phyloP scores from a whole-genome alignment of 2,329 filamentous ascomycete species.

The Septoria linicola region DNA sequence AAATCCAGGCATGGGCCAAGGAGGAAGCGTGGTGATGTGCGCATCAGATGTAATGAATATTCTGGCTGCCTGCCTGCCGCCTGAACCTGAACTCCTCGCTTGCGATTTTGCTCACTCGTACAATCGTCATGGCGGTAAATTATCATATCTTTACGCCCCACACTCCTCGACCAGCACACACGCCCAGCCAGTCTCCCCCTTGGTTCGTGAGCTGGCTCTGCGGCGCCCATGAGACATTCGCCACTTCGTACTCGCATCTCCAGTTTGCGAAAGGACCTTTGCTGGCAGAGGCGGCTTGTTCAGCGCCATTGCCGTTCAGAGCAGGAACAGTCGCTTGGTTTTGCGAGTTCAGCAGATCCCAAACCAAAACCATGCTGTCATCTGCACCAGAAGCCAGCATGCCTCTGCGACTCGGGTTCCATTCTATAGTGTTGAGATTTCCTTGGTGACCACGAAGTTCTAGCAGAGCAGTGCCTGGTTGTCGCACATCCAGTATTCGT shows the following conservation, averaged over 20 bases:
- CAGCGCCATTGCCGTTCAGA: slow-evolving; percentile 33
- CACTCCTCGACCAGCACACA: slow-evolving; percentile 75
- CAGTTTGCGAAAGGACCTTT: slow-evolving; percentile 72
- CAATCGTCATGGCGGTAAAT: background rate
- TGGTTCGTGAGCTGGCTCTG: slow-evolving; percentile 65
- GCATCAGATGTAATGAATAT: too few relatives aligned
- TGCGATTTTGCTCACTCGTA: background rate
- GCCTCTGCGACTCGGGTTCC: slow-evolving; percentile 83
- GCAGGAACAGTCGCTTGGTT: slow-evolving; percentile 41
- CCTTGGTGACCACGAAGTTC: slow-evolving; percentile 88
- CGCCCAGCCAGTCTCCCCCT: slow-evolving; percentile 78
- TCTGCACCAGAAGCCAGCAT: slow-evolving; percentile 89
- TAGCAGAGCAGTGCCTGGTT: slow-evolving; percentile 90
- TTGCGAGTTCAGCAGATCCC: slow-evolving; percentile 77
- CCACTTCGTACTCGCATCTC: slow-evolving; percentile 84
- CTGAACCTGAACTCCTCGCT: too few relatives aligned
- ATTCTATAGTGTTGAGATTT: slow-evolving; percentile 88
- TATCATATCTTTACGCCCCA: slow-evolving; percentile 67
- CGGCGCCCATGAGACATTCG: slow-evolving; percentile 81
- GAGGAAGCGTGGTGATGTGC: too few relatives aligned
- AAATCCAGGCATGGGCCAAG: slow-evolving; percentile 32
- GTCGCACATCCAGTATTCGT: slow-evolving; percentile 91
- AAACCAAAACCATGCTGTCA: slow-evolving; percentile 86
- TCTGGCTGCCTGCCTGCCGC: too few relatives aligned
- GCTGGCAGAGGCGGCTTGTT: slow-evolving; percentile 44